Evolutionary conservation across 768 basidiomycete species (phyloP).

Genomic region (Pholiota molesta): DNA sequence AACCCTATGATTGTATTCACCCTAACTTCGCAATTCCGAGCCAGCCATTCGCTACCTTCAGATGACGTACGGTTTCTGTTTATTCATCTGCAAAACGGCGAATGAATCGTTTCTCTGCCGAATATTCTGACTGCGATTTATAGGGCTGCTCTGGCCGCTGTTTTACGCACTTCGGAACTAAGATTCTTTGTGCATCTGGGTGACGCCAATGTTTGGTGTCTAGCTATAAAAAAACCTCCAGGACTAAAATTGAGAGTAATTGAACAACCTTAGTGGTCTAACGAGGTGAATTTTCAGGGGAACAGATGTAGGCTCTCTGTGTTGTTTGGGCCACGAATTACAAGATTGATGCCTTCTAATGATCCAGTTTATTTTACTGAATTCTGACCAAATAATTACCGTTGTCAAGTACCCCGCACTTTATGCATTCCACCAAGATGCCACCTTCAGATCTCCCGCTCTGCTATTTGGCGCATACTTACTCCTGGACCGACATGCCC

Average conservation of each 20-base stretch:
- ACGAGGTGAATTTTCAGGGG: conserved; percentile 28
- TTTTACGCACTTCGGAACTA: conserved; percentile 50
- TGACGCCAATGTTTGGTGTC: conserved; percentile 55
- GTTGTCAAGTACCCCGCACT: conserved; percentile 55
- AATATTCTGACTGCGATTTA: not conserved
- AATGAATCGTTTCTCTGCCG: not conserved
- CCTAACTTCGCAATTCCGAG: conserved; percentile 49
- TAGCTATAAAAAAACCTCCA: too few relatives aligned
- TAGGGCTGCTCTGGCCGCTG: conserved; percentile 49
- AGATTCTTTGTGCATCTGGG: conserved; percentile 57
- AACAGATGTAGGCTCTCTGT: conserved; percentile 35
- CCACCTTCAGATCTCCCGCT: conserved; percentile 46
- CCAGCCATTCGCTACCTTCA: conserved; percentile 60
- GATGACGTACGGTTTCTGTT: conserved; percentile 47
- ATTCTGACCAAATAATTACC: conserved; percentile 41
- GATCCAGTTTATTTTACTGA: conserved; percentile 42
- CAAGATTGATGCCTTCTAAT: conserved; percentile 9
- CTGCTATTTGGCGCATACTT: conserved; percentile 47
- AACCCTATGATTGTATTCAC: conserved; percentile 28
- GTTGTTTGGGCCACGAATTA: not conserved
- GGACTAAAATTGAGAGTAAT: too few relatives aligned
- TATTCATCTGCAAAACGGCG: too few relatives aligned
- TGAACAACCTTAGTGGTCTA: not conserved
- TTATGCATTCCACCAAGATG: conserved; percentile 58
- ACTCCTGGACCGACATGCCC: conserved; percentile 37